Evolutionary conservation across 768 basidiomycete genomes (phyloP), one percentile per base, ranked within the genome.

Genomic region (Trametes maxima): DNA sequence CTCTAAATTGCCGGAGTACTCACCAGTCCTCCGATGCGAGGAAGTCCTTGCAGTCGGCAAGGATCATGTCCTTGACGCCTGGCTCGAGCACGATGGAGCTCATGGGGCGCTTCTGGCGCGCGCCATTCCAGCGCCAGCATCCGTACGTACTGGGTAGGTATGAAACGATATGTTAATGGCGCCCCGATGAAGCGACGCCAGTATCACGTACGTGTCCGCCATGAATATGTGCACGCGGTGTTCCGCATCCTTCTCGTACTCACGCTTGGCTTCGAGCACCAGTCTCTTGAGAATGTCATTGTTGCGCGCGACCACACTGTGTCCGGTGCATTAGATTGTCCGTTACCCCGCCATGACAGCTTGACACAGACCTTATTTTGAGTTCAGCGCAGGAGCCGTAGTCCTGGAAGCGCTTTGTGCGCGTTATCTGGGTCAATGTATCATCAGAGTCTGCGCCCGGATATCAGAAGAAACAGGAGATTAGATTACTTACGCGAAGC

Each of bases 11-110:
- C 48, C 65, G 62, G 52, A 22, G 60, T 60, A 80, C 89, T 67
- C 72, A 91, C 91, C 91, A 92, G 62, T 92, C 89, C 69, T 94
- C 92, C 17, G 92, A 92, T 51, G 81, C 80, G 69, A 93, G 74
- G 75, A 93, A 93, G 70, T 92, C 91, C 68, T 83, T 90, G 79
- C 92, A 93, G 73, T 95, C 92, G 11, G 87, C 84, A 22, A 94
- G 77, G 59, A 94, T 85, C 91, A 94, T 94, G 71, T 94, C 93
- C 69, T 93, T 93, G 10, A 94, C 90, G 44, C 90, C 91, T 4
- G 92, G 90, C 67, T 94, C 91, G 12, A 94, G 81, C 14, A 94
- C 92, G 62, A 95, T 94, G n/a, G 92, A 94, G 68, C 88, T 90
- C 88, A 95, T 89, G 0, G 93, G 92, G 35, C 92, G 83, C 74